Base-by-base conservation (phyloP, 2,329 filamentous ascomycete genomes). In the Aspergillus fijiensis region DNA sequence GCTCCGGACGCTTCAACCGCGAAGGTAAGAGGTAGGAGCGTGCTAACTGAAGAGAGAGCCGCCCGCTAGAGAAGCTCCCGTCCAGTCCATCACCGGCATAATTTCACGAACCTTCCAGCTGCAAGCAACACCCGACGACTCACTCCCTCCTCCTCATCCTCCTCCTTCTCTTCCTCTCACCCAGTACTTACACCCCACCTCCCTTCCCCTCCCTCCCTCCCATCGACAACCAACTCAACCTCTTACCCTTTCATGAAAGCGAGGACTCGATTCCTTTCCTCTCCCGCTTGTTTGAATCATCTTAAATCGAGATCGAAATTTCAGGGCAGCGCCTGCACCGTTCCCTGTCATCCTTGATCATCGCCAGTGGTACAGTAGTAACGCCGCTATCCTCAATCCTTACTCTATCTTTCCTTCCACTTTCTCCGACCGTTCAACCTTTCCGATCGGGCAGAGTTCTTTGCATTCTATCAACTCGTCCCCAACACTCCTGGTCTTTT, bases 281-380 rank as follows among this genome's bases (percentile, higher is more conserved):
- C 16, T 42, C 29, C 33, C 12, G 35, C n/a, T 51, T 47, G 27
- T 31, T 51, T 49, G 45, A 49, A 57, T 39, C n/a, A 50, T 33
- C 42, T 52, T 52, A 42, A 54, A 58, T 59, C 53, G 61, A 55
- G 61, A 55, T 65, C 64, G 66, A 67, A 66, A 63, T 59, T 65
- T 65, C 63, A 65, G 70, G 69, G 63, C 64, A 60, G 72, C 76
- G 75, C 76, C 76, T 79, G 76, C 76, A 78, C 76, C 73, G 72
- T 76, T 71, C 65, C 70, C 72, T 72, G 63, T 67, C 65, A 47
- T 65, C 66, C 65, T 67, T 69, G 65, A 62, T 63, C 54, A 59
- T 64, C 63, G 64, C 61, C 64, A 65, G 65, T 65, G 69, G 65
- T 65, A 67, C 60, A 51, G 57, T 42, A 31, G 55, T 64, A 55